These are phyloP conservation scores for Beta vulgaris DNA, from an alignment of 148 eudicot genomes.

Conservation along the genomic window DNA sequence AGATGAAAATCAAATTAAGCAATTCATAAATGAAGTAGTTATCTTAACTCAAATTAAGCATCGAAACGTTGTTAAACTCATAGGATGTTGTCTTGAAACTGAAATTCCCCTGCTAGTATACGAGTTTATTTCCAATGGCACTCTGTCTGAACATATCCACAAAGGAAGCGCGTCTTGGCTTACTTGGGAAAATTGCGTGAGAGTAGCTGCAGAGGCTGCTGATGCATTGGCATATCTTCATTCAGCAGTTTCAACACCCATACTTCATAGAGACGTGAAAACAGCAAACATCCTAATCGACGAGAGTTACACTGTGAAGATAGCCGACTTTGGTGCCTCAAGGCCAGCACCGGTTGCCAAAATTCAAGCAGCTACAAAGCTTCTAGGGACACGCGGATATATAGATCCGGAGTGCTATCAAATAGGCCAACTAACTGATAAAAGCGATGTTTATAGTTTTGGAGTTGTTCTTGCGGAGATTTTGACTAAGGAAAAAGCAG, in stretches of 20 bases:
- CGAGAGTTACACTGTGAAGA: neutral
- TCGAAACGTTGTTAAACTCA: constrained; percentile 25
- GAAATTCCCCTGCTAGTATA: constrained; percentile 24
- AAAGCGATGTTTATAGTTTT: constrained; percentile 31
- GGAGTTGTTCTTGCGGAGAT: constrained; percentile 26
- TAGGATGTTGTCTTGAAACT: constrained; percentile 29
- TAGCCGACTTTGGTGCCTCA: constrained; percentile 29
- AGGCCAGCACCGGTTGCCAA: constrained; percentile 21
- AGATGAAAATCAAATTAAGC: constrained; percentile 12
- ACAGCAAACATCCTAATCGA: constrained; percentile 17
- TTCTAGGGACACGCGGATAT: constrained; percentile 25
- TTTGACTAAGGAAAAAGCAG: constrained; percentile 7
- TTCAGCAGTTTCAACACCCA: constrained; percentile 21
- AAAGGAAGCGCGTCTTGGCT: constrained; percentile 9
- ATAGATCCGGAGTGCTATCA: constrained; percentile 20
- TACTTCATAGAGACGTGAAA: constrained; percentile 24
- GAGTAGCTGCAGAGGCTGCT: constrained; percentile 23
- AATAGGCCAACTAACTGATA: constrained; percentile 12
- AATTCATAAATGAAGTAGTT: constrained; percentile 23
- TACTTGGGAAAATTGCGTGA: constrained; percentile 22
- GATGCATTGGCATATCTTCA: constrained; percentile 26
- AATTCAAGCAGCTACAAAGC: constrained; percentile 12
- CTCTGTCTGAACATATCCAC: constrained; percentile 13
- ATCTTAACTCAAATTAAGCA: constrained; percentile 25
- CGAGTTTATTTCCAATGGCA: constrained; percentile 24